A percentile compares a stretch with the other conserved stretches of the same genome.
These are phyloP conservation scores for Paraleonurus japonicus DNA, from an alignment of 257 asterid species.

Conservation along the genomic window DNA sequence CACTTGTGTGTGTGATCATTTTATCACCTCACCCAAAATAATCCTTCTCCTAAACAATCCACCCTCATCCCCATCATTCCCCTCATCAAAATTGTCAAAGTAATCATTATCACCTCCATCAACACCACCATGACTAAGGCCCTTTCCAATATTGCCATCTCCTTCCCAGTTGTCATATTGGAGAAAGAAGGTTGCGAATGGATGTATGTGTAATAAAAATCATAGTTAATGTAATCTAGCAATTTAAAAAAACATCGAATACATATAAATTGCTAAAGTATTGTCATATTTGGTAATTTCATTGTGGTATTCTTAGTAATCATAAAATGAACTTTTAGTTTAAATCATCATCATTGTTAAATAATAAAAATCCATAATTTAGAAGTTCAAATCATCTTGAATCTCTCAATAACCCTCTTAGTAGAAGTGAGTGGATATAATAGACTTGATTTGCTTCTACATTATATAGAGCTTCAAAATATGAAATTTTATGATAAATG, in stretches of 20 bases:
- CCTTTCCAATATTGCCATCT: constrained; percentile 90
- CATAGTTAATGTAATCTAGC: neutral
- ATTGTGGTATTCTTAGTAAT: no score
- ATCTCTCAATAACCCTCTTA: neutral
- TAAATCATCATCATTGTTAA: neutral
- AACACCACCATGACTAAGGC: constrained; percentile 85
- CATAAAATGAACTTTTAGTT: neutral
- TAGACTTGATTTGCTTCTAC: constrained; percentile 47
- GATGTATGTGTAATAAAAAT: constrained; percentile 2
- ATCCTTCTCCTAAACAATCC: constrained; percentile 90
- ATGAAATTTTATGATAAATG: no score
- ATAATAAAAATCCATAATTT: neutral
- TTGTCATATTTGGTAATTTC: neutral
- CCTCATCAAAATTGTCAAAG: constrained; percentile 96
- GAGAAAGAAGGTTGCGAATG: neutral
- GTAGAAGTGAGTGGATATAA: neutral
- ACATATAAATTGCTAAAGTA: constrained; percentile 12
- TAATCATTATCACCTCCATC: constrained; percentile 99
- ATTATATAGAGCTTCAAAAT: constrained; percentile 73
- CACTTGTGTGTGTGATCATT: constrained; percentile 1
- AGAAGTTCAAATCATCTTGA: neutral
- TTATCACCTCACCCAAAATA: constrained; percentile 74
- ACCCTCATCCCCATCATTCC: constrained; percentile 93
- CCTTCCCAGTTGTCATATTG: constrained; percentile 79
- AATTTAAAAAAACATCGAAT: neutral